Percentiles rank a stretch among this genome's conserved stretches.
Conservation (phyloP, 2,329 filamentous ascomycete genomes). For the Fusarium newnesense region DNA sequence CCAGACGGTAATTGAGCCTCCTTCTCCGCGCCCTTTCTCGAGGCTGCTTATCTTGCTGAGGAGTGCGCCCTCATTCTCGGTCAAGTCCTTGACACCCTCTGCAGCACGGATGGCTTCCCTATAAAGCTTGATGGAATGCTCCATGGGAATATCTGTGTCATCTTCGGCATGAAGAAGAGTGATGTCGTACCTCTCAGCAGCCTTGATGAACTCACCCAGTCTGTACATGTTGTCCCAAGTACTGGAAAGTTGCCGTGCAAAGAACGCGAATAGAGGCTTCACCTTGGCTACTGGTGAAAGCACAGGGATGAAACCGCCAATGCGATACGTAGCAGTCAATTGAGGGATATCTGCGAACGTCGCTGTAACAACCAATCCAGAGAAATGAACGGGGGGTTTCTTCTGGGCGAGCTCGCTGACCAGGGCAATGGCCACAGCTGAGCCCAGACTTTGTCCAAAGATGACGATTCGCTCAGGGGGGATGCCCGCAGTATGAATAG, state of each 20-base stretch:
- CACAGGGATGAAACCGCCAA: conserved; percentile 49
- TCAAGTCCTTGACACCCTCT: conserved; percentile 48
- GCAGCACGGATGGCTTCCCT: conserved; percentile 58
- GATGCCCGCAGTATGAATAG: conserved; percentile 60
- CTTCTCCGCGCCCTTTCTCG: conserved; percentile 50
- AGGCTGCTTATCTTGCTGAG: conserved; percentile 29
- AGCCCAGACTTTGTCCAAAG: conserved; percentile 69
- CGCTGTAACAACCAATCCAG: conserved; percentile 60
- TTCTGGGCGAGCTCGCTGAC: conserved; percentile 45
- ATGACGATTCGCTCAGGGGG: conserved; percentile 66
- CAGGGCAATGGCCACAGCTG: conserved; percentile 48
- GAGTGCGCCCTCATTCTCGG: conserved; percentile 10
- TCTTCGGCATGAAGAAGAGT: conserved; percentile 58
- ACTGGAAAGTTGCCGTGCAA: conserved; percentile 54
- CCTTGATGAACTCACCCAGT: conserved; percentile 49
- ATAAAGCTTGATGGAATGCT: conserved; percentile 57
- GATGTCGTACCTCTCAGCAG: conserved; percentile 48
- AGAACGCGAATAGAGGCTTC: conserved; percentile 53
- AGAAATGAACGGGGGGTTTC: conserved; percentile 47
- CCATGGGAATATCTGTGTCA: conserved; percentile 57
- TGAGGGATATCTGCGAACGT: conserved; percentile 60
- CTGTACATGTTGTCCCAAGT: conserved; percentile 58
- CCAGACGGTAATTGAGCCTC: conserved; percentile 58
- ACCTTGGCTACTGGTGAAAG: conserved; percentile 60
- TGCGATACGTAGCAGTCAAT: conserved; percentile 61